Evolutionary conservation across 2,329 filamentous ascomycete species (phyloP).

Genomic region (Talaromyces amestolkiae): DNA sequence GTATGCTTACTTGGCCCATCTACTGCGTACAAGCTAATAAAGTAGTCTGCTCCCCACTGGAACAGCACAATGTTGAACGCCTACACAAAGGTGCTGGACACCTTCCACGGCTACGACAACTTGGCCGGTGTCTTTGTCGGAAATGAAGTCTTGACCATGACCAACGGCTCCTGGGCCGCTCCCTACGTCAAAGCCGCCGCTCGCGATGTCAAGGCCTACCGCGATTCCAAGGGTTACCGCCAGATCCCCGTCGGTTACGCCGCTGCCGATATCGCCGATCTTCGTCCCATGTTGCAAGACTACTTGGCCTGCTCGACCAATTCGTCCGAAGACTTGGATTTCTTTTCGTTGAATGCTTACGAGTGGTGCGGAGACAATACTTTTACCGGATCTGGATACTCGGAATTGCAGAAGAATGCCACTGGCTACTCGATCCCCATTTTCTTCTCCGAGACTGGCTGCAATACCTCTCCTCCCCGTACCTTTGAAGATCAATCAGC

Average conservation of each 20-base stretch:
- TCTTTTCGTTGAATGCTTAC: constrained; percentile 83
- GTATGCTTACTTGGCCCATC: neutral
- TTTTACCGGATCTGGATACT: constrained; percentile 67
- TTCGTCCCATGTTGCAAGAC: constrained; percentile 64
- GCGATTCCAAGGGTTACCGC: constrained; percentile 71
- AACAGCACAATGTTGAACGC: constrained; percentile 66
- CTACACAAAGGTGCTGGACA: constrained; percentile 71
- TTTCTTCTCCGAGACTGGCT: constrained; percentile 87
- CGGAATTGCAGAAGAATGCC: constrained; percentile 64
- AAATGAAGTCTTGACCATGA: constrained; percentile 69
- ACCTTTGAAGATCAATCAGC: constrained; percentile 64
- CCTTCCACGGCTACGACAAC: constrained; percentile 75
- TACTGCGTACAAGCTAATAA: neutral
- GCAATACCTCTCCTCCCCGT: constrained; percentile 56
- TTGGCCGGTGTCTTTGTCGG: constrained; percentile 81
- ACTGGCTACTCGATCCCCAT: constrained; percentile 75
- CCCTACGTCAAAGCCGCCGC: constrained; percentile 81
- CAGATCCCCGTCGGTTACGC: constrained; percentile 83
- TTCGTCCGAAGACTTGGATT: constrained; percentile 67
- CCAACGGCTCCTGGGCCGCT: constrained; percentile 60
- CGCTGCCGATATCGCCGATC: constrained; percentile 74
- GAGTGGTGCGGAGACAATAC: constrained; percentile 65
- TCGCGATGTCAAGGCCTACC: constrained; percentile 79
- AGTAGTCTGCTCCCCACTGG: constrained; percentile 63
- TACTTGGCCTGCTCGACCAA: constrained; percentile 79